Percentiles rank a stretch among this genome's conserved stretches.
phyloP scores from a whole-genome alignment of 495 filamentous ascomycete genomes.

The Neurospora sp. region DNA sequence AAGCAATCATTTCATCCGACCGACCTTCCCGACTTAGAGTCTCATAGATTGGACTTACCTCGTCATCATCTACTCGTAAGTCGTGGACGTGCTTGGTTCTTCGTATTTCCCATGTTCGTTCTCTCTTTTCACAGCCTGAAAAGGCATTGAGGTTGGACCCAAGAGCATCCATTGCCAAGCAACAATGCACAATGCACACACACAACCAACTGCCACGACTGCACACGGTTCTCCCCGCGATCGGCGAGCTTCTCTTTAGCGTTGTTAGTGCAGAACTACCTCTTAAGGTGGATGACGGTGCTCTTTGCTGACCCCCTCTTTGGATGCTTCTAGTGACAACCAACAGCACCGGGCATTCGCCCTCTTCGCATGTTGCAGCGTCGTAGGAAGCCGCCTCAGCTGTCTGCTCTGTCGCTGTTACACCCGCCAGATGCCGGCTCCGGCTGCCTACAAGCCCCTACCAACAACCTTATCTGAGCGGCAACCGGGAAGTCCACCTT shows the following conservation, averaged over 20 bases:
- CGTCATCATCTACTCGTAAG: not conserved
- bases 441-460: not conserved
- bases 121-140: not conserved
- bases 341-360: not conserved
- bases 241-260: not conserved
- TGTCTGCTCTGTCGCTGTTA: not conserved
- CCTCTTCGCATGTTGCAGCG: not conserved
- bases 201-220: not conserved
- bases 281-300: not conserved
- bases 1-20: not conserved
- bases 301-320: slow-evolving; percentile 1
- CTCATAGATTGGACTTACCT: not conserved
- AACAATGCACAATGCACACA: not conserved
- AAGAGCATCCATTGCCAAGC: not conserved
- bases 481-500: not conserved
- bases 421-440: not conserved
- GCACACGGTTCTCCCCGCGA: not conserved
- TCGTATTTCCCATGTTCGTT: not conserved
- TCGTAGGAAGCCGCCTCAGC: not conserved
- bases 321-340: not conserved
- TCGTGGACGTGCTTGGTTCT: not conserved
- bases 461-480: not conserved
- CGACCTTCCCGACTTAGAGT: not conserved
- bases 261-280: not conserved
- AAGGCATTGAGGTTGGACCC: not conserved